Conservation (phyloP, 768 basidiomycete species). For the Termitomyces bulborhizus region DNA sequence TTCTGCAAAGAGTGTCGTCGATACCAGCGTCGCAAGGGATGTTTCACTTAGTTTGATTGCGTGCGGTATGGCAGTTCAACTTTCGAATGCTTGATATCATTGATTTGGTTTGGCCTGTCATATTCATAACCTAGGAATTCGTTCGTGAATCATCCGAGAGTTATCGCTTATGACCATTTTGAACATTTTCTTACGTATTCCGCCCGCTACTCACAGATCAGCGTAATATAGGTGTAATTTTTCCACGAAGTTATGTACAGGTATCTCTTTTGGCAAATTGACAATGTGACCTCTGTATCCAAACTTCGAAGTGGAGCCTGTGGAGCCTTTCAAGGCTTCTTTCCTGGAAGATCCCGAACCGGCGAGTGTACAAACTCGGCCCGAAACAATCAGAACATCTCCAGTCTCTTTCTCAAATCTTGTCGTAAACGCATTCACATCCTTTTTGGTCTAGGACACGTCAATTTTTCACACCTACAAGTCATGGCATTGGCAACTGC, state of each 20-base stretch:
- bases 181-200: not conserved
- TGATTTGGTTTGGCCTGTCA: not conserved
- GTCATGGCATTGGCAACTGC: not conserved
- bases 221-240: not conserved
- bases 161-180: not conserved
- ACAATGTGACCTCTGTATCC: not conserved
- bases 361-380: not conserved
- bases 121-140: not conserved
- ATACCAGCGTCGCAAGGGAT: constrained; percentile 19
- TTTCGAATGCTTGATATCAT: constrained; percentile 4
- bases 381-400: not conserved
- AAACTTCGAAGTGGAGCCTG: not conserved
- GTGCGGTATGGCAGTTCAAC: constrained; percentile 15
- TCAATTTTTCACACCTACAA: not conserved
- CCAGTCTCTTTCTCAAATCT: too few species aligned
- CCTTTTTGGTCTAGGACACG: not conserved
- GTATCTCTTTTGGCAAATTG: not conserved
- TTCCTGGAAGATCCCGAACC: not conserved
- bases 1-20: constrained; percentile 16
- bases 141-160: not conserved
- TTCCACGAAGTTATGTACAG: not conserved
- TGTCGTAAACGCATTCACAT: not conserved
- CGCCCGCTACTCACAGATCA: not conserved
- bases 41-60: constrained; percentile 17
- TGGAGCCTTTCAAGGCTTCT: not conserved